A percentile compares a stretch with the other conserved stretches of the same genome.
phyloP scores from a whole-genome alignment of 805 yeast genomes.

The Lipomyces mesembrius region DNA sequence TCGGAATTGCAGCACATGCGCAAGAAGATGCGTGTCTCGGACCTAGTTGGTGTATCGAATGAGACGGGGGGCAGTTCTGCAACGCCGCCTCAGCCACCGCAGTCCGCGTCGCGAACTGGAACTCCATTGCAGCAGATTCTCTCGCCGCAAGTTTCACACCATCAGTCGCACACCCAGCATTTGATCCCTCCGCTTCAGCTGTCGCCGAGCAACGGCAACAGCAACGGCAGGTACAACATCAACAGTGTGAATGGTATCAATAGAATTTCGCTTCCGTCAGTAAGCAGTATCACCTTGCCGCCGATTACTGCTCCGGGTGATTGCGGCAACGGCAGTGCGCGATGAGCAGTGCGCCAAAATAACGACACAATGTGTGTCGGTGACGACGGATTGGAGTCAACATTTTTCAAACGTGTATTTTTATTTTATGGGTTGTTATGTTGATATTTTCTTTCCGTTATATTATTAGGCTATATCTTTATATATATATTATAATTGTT shows the following conservation, averaged over 20 bases:
- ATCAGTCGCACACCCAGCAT: slow-evolving; percentile 4
- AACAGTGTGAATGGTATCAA: slow-evolving; percentile 10
- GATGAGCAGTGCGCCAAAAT: background rate
- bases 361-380: background rate
- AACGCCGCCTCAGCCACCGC: slow-evolving; percentile 9
- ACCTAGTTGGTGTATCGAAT: slow-evolving; percentile 21
- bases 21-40: slow-evolving; percentile 34
- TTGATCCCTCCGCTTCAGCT: slow-evolving; percentile 33
- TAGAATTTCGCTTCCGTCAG: slow-evolving; percentile 20
- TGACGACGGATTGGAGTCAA: background rate
- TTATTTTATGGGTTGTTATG: background rate
- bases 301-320: slow-evolving; percentile 28
- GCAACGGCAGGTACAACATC: background rate
- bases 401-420: no score
- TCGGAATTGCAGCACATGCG: slow-evolving; percentile 23
- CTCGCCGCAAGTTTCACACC: slow-evolving; percentile 18
- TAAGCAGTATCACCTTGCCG: slow-evolving; percentile 14
- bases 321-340: background rate
- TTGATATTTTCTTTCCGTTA: slow-evolving; percentile 4
- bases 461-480: background rate
- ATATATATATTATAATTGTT: slow-evolving; percentile 1
- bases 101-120: slow-evolving; percentile 13
- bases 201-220: slow-evolving; percentile 18
- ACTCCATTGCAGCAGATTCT: slow-evolving; percentile 21
- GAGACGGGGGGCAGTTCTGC: slow-evolving; percentile 8